Evolutionary conservation across 306 rosid species (phyloP).

Genomic region (Acacia crassicarpa): DNA sequence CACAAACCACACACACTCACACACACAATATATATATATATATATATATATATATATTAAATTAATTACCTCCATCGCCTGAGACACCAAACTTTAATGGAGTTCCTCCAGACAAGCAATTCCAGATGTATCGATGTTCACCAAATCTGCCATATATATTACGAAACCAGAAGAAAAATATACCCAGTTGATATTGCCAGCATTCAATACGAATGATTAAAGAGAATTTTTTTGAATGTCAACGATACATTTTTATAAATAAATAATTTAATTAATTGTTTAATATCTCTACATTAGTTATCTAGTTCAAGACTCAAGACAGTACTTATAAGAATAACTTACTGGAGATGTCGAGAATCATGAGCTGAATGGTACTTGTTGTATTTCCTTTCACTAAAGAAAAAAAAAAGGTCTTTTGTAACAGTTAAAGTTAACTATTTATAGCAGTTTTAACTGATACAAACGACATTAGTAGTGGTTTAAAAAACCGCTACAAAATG

Average conservation of each 20-base stretch:
- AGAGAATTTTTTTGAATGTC: too few species aligned
- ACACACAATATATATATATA: too few species aligned
- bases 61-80: constrained; percentile 52
- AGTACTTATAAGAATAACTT: constrained; percentile 28
- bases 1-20: too few species aligned
- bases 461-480: too few species aligned
- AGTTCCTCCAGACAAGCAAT: constrained; percentile 66
- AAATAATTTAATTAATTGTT: too few species aligned
- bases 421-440: too few species aligned
- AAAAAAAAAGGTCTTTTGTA: too few species aligned
- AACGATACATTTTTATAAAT: too few species aligned
- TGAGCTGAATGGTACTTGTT: constrained; percentile 36
- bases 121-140: constrained; percentile 76
- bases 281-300: too few species aligned
- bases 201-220: not conserved
- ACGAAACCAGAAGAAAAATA: not conserved
- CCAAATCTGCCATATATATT: constrained; percentile 46
- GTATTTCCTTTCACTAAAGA: constrained; percentile 32
- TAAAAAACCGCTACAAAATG: too few species aligned
- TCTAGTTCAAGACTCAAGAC: too few species aligned
- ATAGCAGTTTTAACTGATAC: too few species aligned
- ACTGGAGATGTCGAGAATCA: constrained; percentile 77
- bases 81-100: constrained; percentile 49
- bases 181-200: not conserved
- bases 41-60: not conserved